Evolutionary conservation across 257 asterid genomes (phyloP).

Genomic region (Solanum sparsipilum): DNA sequence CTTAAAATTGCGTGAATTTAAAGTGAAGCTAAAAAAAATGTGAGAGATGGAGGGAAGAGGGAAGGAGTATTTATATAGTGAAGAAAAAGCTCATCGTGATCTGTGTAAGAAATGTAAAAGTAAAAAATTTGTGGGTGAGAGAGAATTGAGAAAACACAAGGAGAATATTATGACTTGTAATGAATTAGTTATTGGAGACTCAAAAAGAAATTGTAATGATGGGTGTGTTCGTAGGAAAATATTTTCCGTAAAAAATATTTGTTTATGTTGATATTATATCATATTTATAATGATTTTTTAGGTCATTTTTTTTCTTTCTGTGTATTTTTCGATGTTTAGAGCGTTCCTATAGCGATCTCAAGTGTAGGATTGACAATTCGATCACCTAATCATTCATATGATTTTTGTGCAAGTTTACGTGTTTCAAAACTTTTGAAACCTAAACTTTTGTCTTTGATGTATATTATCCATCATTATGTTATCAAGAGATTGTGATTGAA

Average conservation of each 20-base stretch:
- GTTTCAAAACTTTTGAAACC: too few relatives aligned
- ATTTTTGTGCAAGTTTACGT: too few relatives aligned
- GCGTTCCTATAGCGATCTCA: rapidly evolving
- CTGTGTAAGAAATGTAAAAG: not conserved
- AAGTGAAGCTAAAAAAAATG: not conserved
- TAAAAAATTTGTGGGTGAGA: not conserved
- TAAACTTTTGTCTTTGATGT: not conserved
- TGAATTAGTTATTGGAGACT: not conserved
- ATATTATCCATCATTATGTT: not conserved
- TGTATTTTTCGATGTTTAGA: rapidly evolving
- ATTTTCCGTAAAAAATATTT: rapidly evolving
- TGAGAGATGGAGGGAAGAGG: not conserved
- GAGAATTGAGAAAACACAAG: not conserved
- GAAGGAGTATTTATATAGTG: not conserved
- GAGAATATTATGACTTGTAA: not conserved
- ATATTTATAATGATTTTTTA: too few relatives aligned
- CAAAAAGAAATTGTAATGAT: not conserved
- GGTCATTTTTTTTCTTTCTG: rapidly evolving
- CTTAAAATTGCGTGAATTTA: not conserved
- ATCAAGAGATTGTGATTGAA: not conserved
- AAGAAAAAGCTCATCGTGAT: not conserved
- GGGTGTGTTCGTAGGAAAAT: not conserved
- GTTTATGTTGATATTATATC: rapidly evolving
- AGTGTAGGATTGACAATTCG: too few relatives aligned
- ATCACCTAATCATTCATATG: rapidly evolving